phyloP scores from a whole-genome alignment of 106 monocot genomes.

The Allium cepa region DNA sequence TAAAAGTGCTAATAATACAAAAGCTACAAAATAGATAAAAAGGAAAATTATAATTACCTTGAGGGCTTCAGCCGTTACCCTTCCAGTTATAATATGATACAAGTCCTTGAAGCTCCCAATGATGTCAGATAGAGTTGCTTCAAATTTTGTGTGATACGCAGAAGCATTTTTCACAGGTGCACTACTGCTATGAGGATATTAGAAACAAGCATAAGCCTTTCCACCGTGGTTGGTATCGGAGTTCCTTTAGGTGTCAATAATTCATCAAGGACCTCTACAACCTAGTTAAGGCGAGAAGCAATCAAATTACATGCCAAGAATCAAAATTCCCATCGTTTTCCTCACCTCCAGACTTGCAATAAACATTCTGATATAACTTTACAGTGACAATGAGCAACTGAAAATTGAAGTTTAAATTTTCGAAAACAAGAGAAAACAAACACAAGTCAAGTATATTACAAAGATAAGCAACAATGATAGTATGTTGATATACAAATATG shows the following conservation, averaged over 20 bases:
- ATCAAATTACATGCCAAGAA: too few species aligned
- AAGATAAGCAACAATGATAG: too few species aligned
- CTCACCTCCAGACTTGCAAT: too few species aligned
- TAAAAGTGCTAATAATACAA: too few species aligned
- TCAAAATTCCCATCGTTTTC: too few species aligned
- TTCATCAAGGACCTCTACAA: slow-evolving; percentile 95
- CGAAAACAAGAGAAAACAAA: too few species aligned
- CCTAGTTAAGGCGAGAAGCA: slow-evolving; percentile 15
- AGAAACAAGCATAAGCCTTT: slow-evolving; percentile 98
- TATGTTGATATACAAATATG: too few species aligned
- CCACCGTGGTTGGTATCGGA: slow-evolving; percentile 94
- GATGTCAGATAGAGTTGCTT: slow-evolving; percentile 80
- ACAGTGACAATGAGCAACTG: too few species aligned
- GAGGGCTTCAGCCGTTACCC: slow-evolving; percentile 96
- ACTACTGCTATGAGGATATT: slow-evolving; percentile 99
- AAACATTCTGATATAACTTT: too few species aligned
- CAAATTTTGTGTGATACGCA: slow-evolving; percentile 98
- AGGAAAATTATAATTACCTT: slow-evolving; percentile 57
- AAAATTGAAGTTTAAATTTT: too few species aligned
- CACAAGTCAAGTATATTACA: too few species aligned
- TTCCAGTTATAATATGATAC: slow-evolving; percentile 90
- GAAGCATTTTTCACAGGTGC: slow-evolving; percentile 99
- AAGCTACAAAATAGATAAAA: too few species aligned
- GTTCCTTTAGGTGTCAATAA: slow-evolving; percentile 96
- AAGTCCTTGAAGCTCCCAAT: slow-evolving; percentile 99